These are phyloP conservation scores for Graphium sp. DNA, from an alignment of 2,329 filamentous ascomycete genomes.

Conservation along the genomic window DNA sequence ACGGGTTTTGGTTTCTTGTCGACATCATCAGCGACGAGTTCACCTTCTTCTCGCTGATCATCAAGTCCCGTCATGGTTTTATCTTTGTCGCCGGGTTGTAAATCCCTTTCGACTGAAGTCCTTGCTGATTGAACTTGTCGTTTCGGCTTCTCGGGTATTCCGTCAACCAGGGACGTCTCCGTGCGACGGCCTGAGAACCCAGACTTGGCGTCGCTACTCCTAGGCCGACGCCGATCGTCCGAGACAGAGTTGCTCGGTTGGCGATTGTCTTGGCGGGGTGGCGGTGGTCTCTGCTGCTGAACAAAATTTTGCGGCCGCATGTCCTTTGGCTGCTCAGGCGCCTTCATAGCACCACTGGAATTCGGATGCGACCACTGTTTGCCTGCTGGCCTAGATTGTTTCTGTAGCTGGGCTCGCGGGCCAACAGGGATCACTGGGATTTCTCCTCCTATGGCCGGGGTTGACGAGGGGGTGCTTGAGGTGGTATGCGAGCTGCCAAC, in stretches of 20 bases:
- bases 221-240: slow-evolving; percentile 27
- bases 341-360: slow-evolving; percentile 23
- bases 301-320: slow-evolving; percentile 32
- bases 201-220: slow-evolving; percentile 34
- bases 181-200: slow-evolving; percentile 18
- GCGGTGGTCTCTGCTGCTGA: slow-evolving; percentile 19
- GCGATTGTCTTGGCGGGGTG: slow-evolving; percentile 18
- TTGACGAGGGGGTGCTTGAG: not conserved
- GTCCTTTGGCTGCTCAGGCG: slow-evolving; percentile 32
- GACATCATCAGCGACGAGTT: too few relatives aligned
- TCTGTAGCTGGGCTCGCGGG: slow-evolving; percentile 32
- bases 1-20: too few relatives aligned
- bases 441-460: not conserved
- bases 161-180: too few relatives aligned
- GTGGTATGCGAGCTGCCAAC: too few relatives aligned
- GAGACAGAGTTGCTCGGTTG: slow-evolving; percentile 16
- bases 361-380: slow-evolving; percentile 44
- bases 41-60: too few relatives aligned
- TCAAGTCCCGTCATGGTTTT: too few relatives aligned
- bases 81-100: too few relatives aligned
- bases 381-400: slow-evolving; percentile 29
- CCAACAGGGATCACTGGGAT: slow-evolving; percentile 26
- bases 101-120: too few relatives aligned
- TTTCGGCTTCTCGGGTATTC: too few relatives aligned
- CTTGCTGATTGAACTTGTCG: too few relatives aligned